Conservation (phyloP, 2,329 filamentous ascomycete genomes). For the Cladophialophora yegresii region DNA sequence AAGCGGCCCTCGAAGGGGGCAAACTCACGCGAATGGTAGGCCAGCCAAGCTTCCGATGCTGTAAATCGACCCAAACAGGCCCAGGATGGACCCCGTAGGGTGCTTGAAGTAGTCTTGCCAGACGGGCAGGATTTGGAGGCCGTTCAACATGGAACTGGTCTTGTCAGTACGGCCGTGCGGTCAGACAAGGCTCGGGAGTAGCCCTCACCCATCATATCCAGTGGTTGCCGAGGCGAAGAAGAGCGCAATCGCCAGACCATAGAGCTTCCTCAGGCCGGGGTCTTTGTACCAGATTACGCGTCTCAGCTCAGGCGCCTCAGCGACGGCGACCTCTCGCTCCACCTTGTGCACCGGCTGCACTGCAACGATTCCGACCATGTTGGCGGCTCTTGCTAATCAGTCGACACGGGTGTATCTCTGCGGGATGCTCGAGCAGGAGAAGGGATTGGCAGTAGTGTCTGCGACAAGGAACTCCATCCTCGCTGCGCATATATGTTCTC, state of each 20-base stretch:
- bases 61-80: slow-evolving; percentile 19
- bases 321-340: slow-evolving; percentile 44
- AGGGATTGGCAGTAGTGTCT: not conserved
- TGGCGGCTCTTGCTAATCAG: not conserved
- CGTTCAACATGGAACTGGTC: slow-evolving; percentile 28
- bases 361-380: slow-evolving; percentile 16
- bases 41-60: slow-evolving; percentile 23
- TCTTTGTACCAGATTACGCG: slow-evolving; percentile 60
- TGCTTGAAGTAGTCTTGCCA: slow-evolving; percentile 33
- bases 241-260: slow-evolving; percentile 56
- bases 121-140: slow-evolving; percentile 21
- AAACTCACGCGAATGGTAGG: slow-evolving; percentile 15
- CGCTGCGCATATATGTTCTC: slow-evolving; percentile 5
- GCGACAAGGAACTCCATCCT: not conserved
- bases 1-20: not conserved
- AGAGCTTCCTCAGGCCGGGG: slow-evolving; percentile 59
- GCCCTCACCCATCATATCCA: slow-evolving; percentile 59
- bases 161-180: slow-evolving; percentile 39
- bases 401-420: not conserved
- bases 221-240: slow-evolving; percentile 60
- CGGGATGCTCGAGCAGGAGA: not conserved
- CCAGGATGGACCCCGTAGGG: slow-evolving; percentile 24
- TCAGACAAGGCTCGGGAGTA: not conserved
- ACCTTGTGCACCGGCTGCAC: slow-evolving; percentile 26
- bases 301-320: slow-evolving; percentile 55